phyloP scores from a whole-genome alignment of 345 rosid genomes.

The Nephelium lappaceum region DNA sequence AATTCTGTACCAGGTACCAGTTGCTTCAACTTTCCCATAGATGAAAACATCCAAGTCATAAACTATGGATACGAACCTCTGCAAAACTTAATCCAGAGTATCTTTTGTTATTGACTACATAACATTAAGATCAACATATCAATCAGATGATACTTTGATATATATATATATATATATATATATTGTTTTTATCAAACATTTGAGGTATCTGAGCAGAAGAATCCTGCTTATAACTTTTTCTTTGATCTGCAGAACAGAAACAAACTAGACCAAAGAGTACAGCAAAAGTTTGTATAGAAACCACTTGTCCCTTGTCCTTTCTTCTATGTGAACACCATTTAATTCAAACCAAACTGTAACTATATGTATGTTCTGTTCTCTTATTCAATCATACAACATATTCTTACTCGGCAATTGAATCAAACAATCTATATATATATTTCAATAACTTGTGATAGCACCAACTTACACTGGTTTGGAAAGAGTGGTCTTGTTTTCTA shows the following conservation, averaged over 20 bases:
- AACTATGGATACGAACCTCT: background rate
- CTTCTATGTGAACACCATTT: no score
- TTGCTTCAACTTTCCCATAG: background rate
- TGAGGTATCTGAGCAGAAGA: background rate
- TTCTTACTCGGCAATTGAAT: background rate
- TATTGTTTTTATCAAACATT: background rate
- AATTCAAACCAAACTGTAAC: background rate
- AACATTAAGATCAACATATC: conserved; percentile 5
- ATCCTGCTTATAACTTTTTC: no score
- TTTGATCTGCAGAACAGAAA: background rate
- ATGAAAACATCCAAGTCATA: background rate
- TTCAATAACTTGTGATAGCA: background rate
- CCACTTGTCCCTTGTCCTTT: background rate
- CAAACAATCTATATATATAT: no score
- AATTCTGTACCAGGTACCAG: conserved; percentile 55
- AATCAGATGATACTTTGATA: background rate
- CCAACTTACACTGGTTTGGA: background rate
- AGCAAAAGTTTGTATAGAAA: background rate
- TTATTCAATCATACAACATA: background rate
- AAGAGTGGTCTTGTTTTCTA: background rate
- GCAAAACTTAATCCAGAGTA: background rate
- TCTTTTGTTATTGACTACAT: background rate
- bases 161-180: no score
- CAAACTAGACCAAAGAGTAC: background rate
- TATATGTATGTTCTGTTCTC: background rate